Evolutionary conservation across 202 grass and related monocot genomes (phyloP).

Genomic region (Setaria viridis): DNA sequence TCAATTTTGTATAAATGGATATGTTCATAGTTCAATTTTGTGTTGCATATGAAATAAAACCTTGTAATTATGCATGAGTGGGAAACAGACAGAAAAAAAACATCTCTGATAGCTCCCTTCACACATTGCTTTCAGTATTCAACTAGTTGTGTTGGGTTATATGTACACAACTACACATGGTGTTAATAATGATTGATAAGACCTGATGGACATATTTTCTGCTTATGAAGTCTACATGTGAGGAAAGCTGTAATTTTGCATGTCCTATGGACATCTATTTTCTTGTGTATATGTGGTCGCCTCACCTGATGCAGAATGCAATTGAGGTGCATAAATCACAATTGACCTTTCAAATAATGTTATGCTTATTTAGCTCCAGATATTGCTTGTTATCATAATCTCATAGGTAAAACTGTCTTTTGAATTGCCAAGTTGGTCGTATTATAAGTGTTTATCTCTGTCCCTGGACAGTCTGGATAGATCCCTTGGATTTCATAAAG

Average conservation of each 20-base stretch:
- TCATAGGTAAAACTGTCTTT: background rate
- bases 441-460: conserved; percentile 7
- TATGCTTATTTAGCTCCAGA: conserved; percentile 4
- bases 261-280: background rate
- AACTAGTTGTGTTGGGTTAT: background rate
- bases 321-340: background rate
- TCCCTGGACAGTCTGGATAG: background rate
- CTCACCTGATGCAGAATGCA: background rate
- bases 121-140: background rate
- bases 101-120: background rate
- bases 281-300: background rate
- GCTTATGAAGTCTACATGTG: background rate
- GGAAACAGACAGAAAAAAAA: background rate
- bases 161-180: background rate
- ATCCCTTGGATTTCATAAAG: background rate
- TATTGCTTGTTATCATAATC: background rate
- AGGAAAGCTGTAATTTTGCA: background rate
- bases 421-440: conserved; percentile 4
- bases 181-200: background rate
- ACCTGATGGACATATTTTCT: background rate
- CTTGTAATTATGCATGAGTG: background rate
- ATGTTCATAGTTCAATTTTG: background rate
- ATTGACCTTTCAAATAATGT: background rate
- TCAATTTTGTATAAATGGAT: background rate
- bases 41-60: background rate